phyloP scores from a whole-genome alignment of 83 land plant genomes.

The Picea abies region DNA sequence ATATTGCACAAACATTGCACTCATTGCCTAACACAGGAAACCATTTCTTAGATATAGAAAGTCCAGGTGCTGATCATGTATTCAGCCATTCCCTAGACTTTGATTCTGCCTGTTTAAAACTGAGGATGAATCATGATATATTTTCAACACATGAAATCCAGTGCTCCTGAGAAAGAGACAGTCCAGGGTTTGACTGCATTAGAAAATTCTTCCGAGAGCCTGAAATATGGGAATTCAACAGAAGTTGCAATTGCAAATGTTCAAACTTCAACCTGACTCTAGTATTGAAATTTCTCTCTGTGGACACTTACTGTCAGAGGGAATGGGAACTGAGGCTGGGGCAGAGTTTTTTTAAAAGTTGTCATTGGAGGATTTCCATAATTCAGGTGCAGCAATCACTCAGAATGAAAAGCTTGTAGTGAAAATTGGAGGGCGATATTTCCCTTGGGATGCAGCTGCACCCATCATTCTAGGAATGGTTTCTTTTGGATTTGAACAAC shows the following conservation, averaged over 20 bases:
- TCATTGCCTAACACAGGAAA: constrained; percentile 39
- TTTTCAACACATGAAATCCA: background rate
- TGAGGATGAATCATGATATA: background rate
- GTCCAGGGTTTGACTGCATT: background rate
- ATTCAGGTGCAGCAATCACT: no score
- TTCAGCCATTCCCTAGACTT: constrained; percentile 42
- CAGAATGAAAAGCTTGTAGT: no score
- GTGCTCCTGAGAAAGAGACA: background rate
- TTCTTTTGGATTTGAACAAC: constrained; percentile 42
- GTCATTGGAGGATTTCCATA: constrained; percentile 35
- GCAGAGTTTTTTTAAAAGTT: constrained; percentile 47
- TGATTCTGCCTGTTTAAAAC: constrained; percentile 11
- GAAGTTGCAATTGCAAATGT: background rate
- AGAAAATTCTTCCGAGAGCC: constrained; percentile 6
- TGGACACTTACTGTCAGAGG: no score
- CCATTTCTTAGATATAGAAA: constrained; percentile 7
- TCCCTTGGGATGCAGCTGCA: constrained; percentile 58
- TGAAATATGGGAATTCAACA: background rate
- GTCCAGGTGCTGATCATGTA: background rate
- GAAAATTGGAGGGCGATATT: constrained; percentile 51
- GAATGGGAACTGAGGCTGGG: no score
- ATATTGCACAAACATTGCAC: constrained; percentile 1
- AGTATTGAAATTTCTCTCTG: constrained; percentile 48
- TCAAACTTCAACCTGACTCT: background rate
- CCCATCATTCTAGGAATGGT: constrained; percentile 60